These are phyloP conservation scores for Penicillium vulpinum DNA, from an alignment of 2,329 filamentous ascomycete species.

Conservation along the genomic window DNA sequence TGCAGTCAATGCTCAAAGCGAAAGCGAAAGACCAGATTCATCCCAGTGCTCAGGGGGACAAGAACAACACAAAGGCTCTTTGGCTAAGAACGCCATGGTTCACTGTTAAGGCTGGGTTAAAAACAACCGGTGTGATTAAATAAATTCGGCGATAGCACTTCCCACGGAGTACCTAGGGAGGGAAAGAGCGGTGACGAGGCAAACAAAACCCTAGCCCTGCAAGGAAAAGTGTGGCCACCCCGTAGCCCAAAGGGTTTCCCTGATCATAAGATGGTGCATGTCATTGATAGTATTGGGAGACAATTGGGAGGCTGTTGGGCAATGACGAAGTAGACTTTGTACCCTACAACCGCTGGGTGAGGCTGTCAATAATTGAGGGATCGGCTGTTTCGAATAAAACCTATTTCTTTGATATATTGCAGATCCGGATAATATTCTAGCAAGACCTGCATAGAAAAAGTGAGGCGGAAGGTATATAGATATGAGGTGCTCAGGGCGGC, in stretches of 20 bases:
- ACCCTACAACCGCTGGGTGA: background rate
- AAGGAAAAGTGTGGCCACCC: background rate
- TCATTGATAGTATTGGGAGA: background rate
- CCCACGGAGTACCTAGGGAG: too few species aligned
- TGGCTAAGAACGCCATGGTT: background rate
- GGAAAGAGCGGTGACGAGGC: constrained; percentile 7
- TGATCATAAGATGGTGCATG: background rate
- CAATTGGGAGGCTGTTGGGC: background rate
- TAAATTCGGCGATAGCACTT: background rate
- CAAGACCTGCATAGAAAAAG: background rate
- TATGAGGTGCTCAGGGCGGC: background rate
- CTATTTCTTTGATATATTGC: background rate
- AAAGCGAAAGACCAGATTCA: background rate
- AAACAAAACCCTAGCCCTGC: constrained; percentile 1
- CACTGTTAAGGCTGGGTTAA: background rate
- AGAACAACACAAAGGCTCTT: background rate
- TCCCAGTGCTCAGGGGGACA: background rate
- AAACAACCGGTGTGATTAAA: background rate
- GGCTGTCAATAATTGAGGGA: background rate
- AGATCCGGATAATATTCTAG: background rate
- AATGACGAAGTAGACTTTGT: background rate
- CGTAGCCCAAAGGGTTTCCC: background rate
- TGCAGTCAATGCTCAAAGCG: background rate
- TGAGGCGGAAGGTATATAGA: background rate
- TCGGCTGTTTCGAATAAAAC: background rate